Base-by-base conservation (phyloP, 805 yeast species). In the Kazachstania taianensis region DNA sequence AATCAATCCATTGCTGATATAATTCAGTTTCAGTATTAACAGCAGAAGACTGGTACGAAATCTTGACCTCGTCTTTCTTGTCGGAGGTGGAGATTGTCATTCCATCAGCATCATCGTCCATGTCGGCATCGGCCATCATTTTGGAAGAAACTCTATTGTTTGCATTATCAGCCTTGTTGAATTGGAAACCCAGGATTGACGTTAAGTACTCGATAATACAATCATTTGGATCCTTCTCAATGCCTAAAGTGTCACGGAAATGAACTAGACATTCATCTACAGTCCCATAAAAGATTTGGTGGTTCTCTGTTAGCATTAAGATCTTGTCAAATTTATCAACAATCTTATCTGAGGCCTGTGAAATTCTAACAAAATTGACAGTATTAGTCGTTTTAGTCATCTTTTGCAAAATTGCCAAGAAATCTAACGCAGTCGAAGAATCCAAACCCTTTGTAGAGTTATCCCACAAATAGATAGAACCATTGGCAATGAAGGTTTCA, bases 171-270 rank as follows among this genome's bases (percentile, higher is more conserved):
- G 10, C 9, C 17, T 13, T 8, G 17, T 27, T 27, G 22, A 42
- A 39, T 32, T 46, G 48, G 6, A 41, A 43, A 49, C 73, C 74
- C 18, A 80, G 71, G 36, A 75, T 62, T 2, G 78, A 65, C 13
- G 81, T 74, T 42, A 75, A 61, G 49, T 61, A 75, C 50, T 75
- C 82, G 13, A 78, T 70, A 29, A 78, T 72, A 20, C 79, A 70
- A 51, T 73, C 75, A 58, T 78, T 68, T 35, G 67, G 64, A 31
- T 70, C 66, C 46, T 73, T 72, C 16, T 59, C 58, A 52, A 57
- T 73, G 80, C 23, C 80, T 72, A 75, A 65, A 20, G 38, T 39
- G 14, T 59, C 54, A 32, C 55, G 45, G 49, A 75, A 75, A 46
- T 61, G 74, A 12, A 55, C 62, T 51, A 64, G 58, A 32, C 73